Conservation (phyloP, 805 yeast species). For the Saccharomycopsis vini region DNA sequence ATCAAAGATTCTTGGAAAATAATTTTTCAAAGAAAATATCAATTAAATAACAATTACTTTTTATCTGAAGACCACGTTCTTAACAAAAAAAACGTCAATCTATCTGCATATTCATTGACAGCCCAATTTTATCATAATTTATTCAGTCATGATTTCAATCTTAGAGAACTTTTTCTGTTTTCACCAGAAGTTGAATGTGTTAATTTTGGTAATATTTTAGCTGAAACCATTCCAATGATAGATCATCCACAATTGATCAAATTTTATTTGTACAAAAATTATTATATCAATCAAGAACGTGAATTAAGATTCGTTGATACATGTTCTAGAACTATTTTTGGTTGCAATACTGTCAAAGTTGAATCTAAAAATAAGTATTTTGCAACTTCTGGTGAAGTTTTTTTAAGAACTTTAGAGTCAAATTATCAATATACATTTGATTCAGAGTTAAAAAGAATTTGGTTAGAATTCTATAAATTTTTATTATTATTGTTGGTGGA, state of each 20-base stretch:
- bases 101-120: conserved; percentile 15
- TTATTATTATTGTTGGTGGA: conserved; percentile 19
- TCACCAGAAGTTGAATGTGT: conserved; percentile 7
- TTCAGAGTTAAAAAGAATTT: conserved; percentile 11
- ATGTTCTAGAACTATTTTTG: conserved; percentile 14
- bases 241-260: conserved; percentile 1
- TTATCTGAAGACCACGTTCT: too few relatives aligned
- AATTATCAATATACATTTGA: conserved; percentile 15
- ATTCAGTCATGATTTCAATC: conserved; percentile 11
- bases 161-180: conserved; percentile 12
- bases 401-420: conserved; percentile 17
- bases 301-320: not conserved
- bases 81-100: too few relatives aligned
- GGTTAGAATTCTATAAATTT: conserved; percentile 16
- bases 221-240: conserved; percentile 3
- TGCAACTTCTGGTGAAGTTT: conserved; percentile 16
- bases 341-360: conserved; percentile 6
- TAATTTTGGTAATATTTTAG: conserved; percentile 13
- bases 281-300: conserved; percentile 7
- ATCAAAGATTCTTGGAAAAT: conserved; percentile 13
- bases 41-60: not conserved
- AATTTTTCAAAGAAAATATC: conserved; percentile 4
- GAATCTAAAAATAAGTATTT: conserved; percentile 15
- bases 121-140: conserved; percentile 18
- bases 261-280: conserved; percentile 4